Base-by-base conservation (phyloP, 2,329 filamentous ascomycete species). In the Blastomyces silverae region DNA sequence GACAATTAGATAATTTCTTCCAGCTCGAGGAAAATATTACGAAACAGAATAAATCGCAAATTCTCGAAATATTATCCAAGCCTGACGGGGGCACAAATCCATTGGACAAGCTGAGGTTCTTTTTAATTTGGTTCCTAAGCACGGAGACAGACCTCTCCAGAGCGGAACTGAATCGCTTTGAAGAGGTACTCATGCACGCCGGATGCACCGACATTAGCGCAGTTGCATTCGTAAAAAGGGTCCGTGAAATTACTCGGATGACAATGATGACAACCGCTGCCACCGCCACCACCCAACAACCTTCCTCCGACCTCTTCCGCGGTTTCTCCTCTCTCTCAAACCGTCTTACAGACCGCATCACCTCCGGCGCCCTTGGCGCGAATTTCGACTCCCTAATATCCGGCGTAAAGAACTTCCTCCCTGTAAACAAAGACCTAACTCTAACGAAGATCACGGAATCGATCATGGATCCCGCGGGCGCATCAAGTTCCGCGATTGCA, bases 401-500 rank as follows among this genome's bases (percentile, higher is more conserved):
- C 6, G 93, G 93, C 55, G 93, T 99, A 73, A 99, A 97, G 79
- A 97, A 96, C 78, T 96, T 99, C 78, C 81, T 99, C n/a, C 94
- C 95, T 0, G 91, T 87, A 17, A 95, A 99, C 79, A 91, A 92
- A 71, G 95, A 99, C 74, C 84, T 97, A 11, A 97, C 94, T 0
- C 85, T 99, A 63, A 99, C 95, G 64, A 97, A 97, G 79, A 97
- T 99, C 73, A 93, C 94, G 52, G 94, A 99, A 77, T 96, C 91
- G 1, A 88, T 99, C 72, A 99, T 99, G 93, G 94, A 99, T 73
- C 94, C 94, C 0, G 85, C 91, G 57, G 87, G 91, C 13, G 93
- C 94, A 2, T 91, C 91, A 3, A 93, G 91, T 6, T 93, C 89
- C 34, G 94, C 94, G 34, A 94, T 99, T 69, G 89, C 91, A 66